phyloP scores from a whole-genome alignment of 805 yeast species.

The Zygotorulaspora danielsina region DNA sequence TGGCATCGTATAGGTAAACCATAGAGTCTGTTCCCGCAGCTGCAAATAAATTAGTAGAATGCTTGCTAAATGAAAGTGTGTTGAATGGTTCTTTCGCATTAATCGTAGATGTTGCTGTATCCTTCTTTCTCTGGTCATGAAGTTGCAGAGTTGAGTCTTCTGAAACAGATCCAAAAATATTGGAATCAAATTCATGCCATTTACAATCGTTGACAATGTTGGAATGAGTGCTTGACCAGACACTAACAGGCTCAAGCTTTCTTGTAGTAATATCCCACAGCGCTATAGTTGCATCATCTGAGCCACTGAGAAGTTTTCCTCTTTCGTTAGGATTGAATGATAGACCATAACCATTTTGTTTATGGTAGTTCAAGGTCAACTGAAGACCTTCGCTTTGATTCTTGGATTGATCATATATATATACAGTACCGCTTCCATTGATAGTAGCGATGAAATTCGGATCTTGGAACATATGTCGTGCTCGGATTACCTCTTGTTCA shows the following conservation, averaged over 20 bases:
- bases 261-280: conserved; percentile 48
- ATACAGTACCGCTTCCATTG: conserved; percentile 60
- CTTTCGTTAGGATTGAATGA: conserved; percentile 52
- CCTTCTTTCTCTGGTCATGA: conserved; percentile 47
- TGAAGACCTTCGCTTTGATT: conserved; percentile 27
- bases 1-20: conserved; percentile 59
- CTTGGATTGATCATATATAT: conserved; percentile 44
- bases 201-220: conserved; percentile 72
- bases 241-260: conserved; percentile 27
- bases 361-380: conserved; percentile 47
- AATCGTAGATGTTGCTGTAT: conserved; percentile 27
- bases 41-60: conserved; percentile 56
- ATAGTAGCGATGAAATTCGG: conserved; percentile 57
- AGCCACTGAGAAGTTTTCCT: conserved; percentile 53
- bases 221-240: conserved; percentile 38
- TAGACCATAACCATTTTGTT: conserved; percentile 69
- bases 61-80: conserved; percentile 60
- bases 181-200: conserved; percentile 56
- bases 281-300: conserved; percentile 64
- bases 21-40: conserved; percentile 68
- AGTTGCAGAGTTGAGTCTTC: conserved; percentile 59
- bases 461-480: conserved; percentile 64
- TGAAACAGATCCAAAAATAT: conserved; percentile 64
- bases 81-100: conserved; percentile 45
- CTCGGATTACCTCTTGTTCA: conserved; percentile 65